A percentile compares a stretch with the other conserved stretches of the same genome.
These are phyloP conservation scores for Eucalyptus regnans DNA, from an alignment of 345 rosid genomes.

Conservation along the genomic window DNA sequence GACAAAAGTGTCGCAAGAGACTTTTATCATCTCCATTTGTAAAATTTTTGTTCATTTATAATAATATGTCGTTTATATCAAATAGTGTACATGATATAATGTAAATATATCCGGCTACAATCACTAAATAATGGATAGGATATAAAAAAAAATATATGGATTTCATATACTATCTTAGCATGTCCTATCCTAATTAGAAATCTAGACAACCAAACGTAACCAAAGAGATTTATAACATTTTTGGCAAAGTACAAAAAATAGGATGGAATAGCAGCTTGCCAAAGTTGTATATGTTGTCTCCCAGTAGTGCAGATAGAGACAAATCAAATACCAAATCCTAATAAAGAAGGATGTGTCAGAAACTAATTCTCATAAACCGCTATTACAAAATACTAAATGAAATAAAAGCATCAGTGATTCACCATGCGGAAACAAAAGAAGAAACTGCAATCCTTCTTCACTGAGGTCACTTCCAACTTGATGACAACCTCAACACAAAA, in stretches of 20 bases:
- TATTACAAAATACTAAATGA: neutral
- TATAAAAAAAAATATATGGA: too few species aligned
- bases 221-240: neutral
- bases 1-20: too few species aligned
- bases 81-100: too few species aligned
- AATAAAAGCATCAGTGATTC: neutral
- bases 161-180: too few species aligned
- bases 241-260: slow-evolving; percentile 41
- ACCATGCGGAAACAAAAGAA: neutral
- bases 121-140: too few species aligned
- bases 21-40: too few species aligned
- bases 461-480: neutral
- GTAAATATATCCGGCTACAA: too few species aligned
- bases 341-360: neutral
- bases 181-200: too few species aligned
- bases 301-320: slow-evolving; percentile 88
- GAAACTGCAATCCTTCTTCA: neutral
- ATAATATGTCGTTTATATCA: too few species aligned
- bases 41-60: too few species aligned
- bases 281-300: slow-evolving; percentile 93
- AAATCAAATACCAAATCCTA: slow-evolving; percentile 97
- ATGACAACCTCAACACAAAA: neutral
- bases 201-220: too few species aligned
- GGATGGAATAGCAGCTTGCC: slow-evolving; percentile 98
- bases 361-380: neutral